Evolutionary conservation across 2,329 filamentous ascomycete species (phyloP), one percentile per base, ranked within the genome.

Genomic region (Neonectria punicea): DNA sequence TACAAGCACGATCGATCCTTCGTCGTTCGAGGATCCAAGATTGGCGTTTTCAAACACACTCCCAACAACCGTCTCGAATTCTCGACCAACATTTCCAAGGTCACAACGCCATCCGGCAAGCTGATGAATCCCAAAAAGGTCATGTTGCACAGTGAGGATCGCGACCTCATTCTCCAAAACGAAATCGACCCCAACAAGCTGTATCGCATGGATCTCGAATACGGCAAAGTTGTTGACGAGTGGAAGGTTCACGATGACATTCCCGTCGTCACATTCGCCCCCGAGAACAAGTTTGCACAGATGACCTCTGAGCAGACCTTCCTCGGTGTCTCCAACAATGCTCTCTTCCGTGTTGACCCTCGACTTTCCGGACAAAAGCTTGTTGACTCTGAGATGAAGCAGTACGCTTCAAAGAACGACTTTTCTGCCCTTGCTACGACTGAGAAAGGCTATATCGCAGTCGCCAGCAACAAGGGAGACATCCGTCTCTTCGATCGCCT

Each of bases 171-270:
- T 66, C 80, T 98, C 63, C 94, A 98, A 78, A 94, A 97, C 73
- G 85, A 86, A 53, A 78, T 90, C 56, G 92, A 98, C 70, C 93
- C 95, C 1, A 95, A 97, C 82, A 94, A 93, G 56, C 86, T 99
- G 1, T 99, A 94, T 79, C 93, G 93, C 50, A 98, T 99, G 96
- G 96, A 99, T 81, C 86, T 99, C 49, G 95, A 99, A 79, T 97
- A 97, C 73, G 96, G 96, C 71, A 98, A 98, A 82, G 93, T 99
- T 39, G 94, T 98, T 2, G 96, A 99, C 75, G 96, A 99, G 80
- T 99, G 96, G 96, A 97, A 97, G 73, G 88, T 99, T 14, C 95
- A 99, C 76, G 95, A 99, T 67, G 93, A 98, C 77, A 98, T 99
- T 60, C 91, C 93, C 0, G 93, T 98, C 66, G 90, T 93, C 59